These are phyloP conservation scores for Teratosphaeria pseudoeucalypti DNA, from an alignment of 2,329 filamentous ascomycete species.

Conservation along the genomic window DNA sequence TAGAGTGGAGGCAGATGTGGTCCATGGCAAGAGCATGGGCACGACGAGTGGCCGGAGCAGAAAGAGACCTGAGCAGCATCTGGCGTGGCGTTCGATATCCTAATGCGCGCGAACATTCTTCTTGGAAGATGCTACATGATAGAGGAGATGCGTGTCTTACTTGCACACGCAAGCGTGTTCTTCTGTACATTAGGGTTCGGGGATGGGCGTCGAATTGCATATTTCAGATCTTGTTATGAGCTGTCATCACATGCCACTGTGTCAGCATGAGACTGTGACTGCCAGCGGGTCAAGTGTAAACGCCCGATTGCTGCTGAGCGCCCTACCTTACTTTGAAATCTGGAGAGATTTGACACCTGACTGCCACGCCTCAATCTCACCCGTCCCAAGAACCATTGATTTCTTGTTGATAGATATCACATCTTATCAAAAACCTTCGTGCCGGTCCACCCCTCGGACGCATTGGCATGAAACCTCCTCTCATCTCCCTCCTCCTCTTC, in stretches of 20 bases:
- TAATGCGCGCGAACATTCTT: neutral
- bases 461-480: constrained; percentile 17
- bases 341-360: neutral
- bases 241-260: neutral
- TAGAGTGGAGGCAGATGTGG: neutral
- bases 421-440: constrained; percentile 30
- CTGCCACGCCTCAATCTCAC: neutral
- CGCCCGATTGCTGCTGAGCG: too few relatives aligned
- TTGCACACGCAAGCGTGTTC: neutral
- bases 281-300: too few relatives aligned
- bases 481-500: constrained; percentile 14
- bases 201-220: neutral
- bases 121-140: neutral
- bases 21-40: neutral
- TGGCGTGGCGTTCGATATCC: neutral
- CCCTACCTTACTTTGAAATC: neutral
- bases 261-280: too few relatives aligned
- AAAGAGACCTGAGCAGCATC: neutral
- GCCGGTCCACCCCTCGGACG: constrained; percentile 17
- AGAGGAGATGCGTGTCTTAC: neutral
- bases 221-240: neutral
- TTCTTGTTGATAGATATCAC: constrained; percentile 8
- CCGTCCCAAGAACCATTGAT: neutral
- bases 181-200: neutral
- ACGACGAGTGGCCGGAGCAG: neutral